Conservation (phyloP, 129 eudicot species). For the Deinandra increscens region DNA sequence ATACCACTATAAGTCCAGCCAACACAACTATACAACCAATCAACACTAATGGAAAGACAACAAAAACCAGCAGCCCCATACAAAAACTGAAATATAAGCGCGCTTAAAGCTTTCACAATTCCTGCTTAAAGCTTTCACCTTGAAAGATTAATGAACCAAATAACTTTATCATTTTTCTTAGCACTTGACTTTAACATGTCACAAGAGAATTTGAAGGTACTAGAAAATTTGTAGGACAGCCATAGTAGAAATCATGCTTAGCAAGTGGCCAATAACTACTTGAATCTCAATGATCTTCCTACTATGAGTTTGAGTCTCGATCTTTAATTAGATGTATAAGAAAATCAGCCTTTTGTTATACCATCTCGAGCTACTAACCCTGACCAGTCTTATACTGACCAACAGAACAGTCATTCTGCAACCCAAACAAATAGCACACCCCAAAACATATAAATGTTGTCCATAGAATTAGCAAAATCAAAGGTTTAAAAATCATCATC, state of each 20-base stretch:
- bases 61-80: no score
- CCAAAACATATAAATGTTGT: no score
- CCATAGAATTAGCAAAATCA: no score
- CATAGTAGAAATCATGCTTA: neutral
- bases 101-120: neutral
- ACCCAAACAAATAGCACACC: no score
- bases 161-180: neutral
- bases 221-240: neutral
- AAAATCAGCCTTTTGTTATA: no score
- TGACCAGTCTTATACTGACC: no score
- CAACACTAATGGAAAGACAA: no score
- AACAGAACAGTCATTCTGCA: no score
- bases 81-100: neutral
- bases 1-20: no score
- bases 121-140: neutral
- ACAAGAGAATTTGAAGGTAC: neutral
- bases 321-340: slow-evolving; percentile 1
- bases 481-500: no score
- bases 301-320: neutral
- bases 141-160: neutral
- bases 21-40: no score
- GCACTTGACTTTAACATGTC: neutral
- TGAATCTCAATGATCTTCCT: neutral
- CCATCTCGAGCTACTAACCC: no score
- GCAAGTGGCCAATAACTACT: neutral